phyloP scores from a whole-genome alignment of 192 early-diverging fungal genomes.

The Backusella psychrophila region DNA sequence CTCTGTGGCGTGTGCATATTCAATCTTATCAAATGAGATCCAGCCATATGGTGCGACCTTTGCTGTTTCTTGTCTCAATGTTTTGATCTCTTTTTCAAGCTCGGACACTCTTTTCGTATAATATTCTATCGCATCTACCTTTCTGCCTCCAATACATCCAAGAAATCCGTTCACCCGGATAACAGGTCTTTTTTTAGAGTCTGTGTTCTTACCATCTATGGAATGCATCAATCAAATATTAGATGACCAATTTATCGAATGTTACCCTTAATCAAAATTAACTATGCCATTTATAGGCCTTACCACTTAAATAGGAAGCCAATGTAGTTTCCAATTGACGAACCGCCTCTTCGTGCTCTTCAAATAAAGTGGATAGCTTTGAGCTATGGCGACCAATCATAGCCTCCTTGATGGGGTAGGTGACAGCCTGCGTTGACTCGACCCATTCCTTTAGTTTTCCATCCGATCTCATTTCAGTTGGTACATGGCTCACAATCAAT shows the following conservation, averaged over 20 bases:
- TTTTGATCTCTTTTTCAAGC: constrained; percentile 57
- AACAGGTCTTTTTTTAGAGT: constrained; percentile 39
- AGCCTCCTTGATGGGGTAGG: constrained; percentile 48
- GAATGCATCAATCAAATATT: neutral
- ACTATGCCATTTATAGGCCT: neutral
- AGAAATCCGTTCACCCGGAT: constrained; percentile 31
- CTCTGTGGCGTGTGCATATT: constrained; percentile 43
- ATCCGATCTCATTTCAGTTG: constrained; percentile 35
- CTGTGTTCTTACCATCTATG: constrained; percentile 30
- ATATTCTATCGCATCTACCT: constrained; percentile 74
- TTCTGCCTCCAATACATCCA: constrained; percentile 38
- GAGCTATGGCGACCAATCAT: constrained; percentile 69
- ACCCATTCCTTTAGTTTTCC: constrained; percentile 17
- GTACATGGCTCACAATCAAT: constrained; percentile 62
- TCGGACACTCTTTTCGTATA: constrained; percentile 62
- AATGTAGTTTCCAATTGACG: constrained; percentile 64
- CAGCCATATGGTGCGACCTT: constrained; percentile 65
- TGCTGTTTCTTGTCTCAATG: constrained; percentile 41
- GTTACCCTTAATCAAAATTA: neutral
- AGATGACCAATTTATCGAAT: neutral
- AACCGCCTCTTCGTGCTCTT: constrained; percentile 62
- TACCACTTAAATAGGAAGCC: constrained; percentile 55
- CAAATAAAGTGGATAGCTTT: constrained; percentile 61
- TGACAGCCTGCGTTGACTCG: constrained; percentile 8
- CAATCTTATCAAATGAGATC: constrained; percentile 62